Evolutionary conservation across 2,329 filamentous ascomycete species (phyloP), one percentile per base, ranked within the genome.

Genomic region (Epicoccum nigrum): DNA sequence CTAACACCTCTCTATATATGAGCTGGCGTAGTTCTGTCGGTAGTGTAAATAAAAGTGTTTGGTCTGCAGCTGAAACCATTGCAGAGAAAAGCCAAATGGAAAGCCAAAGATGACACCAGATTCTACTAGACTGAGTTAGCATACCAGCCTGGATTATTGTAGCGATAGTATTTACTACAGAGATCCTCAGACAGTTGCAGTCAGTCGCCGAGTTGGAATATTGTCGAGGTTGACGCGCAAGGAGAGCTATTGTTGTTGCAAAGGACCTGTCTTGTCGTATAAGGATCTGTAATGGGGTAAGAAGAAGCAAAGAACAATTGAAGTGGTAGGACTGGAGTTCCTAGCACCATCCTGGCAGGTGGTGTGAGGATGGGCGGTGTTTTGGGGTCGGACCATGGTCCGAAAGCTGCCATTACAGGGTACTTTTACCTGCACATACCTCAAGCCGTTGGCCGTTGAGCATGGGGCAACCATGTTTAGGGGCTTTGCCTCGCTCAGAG

Each of bases 11-110:
- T 11, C 55, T 62, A 51, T 71, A 73, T 8, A 71, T 60, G 23
- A 62, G 21, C 28, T 68, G 62, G 7, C 68, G 67, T 7, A 73
- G 49, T 44, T 70, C 68, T n/a, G 69, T 34, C 15, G 68, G 68
- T 5, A 72, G 51, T 19, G 54, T 38, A 32, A 65, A 54, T 4
- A 69, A 40, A 9, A 45, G 35, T 13, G 54, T 41, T 13, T 45
- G 39, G 15, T 30, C 7, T 23, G 12, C 30, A 20, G 34, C n/a
- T 19, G 40, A 15, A 9, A n/a, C 17, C 45, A 45, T 54, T 4
- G 15, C 39, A 13, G 2, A 9, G 9, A 25, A 2, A 25, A 6
- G 6, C 9, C 3, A 25, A 9, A 25, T 6, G 6, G 23, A 25
- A n/a, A 19, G 31, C n/a, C n/a, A 7, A 13, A 25, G 37, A 27